phyloP scores from a whole-genome alignment of 2,329 filamentous ascomycete genomes.

The Metarhizium rileyi region DNA sequence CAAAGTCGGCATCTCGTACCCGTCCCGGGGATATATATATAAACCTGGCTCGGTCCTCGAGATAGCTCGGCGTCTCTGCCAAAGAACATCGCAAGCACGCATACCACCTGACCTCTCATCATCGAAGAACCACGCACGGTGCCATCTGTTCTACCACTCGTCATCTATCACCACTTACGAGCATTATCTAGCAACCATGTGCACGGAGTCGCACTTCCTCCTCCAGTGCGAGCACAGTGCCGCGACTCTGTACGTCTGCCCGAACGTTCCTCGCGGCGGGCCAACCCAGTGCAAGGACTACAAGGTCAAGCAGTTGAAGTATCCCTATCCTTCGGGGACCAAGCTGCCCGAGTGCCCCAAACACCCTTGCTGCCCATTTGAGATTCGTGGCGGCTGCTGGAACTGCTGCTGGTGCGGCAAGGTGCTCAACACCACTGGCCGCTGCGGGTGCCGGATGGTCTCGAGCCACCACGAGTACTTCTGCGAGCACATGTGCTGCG shows the following conservation, averaged over 20 bases:
- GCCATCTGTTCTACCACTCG: not conserved
- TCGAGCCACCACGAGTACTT: constrained; percentile 37
- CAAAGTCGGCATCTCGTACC: too few relatives aligned
- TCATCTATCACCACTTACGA: not conserved
- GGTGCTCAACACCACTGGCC: constrained; percentile 37
- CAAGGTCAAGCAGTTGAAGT: constrained; percentile 32
- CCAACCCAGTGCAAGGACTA: constrained; percentile 34
- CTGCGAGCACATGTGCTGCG: constrained; percentile 46
- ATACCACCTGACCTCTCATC: too few relatives aligned
- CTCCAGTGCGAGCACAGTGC: constrained; percentile 37
- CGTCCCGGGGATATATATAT: too few relatives aligned
- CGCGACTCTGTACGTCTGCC: constrained; percentile 34
- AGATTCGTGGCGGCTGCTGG: constrained; percentile 39
- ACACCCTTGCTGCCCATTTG: constrained; percentile 38
- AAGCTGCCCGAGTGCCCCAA: constrained; percentile 31
- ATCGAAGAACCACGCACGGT: too few relatives aligned
- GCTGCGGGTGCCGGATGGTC: constrained; percentile 44
- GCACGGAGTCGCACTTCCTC: not conserved
- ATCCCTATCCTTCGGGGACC: constrained; percentile 38
- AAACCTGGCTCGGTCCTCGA: too few relatives aligned
- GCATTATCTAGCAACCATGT: constrained; percentile 5
- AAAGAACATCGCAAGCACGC: too few relatives aligned
- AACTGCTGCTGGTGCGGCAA: constrained; percentile 49
- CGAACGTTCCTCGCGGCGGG: constrained; percentile 25
- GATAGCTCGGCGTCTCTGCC: too few relatives aligned